Conservation (phyloP, 257 asterid genomes). For the Ehretia macrophylla region DNA sequence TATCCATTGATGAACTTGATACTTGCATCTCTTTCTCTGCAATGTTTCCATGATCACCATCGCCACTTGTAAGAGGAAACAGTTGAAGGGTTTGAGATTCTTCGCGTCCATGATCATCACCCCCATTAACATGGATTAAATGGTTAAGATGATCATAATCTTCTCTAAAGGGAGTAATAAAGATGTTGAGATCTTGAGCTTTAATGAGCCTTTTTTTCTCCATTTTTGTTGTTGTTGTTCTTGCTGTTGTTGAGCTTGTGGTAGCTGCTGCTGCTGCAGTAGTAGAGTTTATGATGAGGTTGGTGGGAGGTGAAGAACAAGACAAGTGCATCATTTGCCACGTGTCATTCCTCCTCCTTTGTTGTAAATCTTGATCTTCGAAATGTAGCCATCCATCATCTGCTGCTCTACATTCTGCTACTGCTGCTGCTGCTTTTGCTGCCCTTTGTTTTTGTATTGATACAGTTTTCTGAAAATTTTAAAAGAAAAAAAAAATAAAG, state of each 20-base stretch:
- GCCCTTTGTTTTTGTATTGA: conserved; percentile 34
- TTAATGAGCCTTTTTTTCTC: conserved; percentile 11
- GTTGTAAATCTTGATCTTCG: conserved; percentile 36
- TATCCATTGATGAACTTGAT: conserved; percentile 12
- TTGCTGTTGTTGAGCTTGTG: conserved; percentile 13
- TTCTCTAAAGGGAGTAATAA: conserved; percentile 23
- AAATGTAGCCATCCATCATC: conserved; percentile 72
- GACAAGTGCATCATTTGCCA: conserved; percentile 67
- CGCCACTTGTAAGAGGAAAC: conserved; percentile 53
- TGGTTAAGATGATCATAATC: not conserved
- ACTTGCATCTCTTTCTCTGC: conserved; percentile 21
- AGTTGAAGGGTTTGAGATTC: conserved; percentile 70
- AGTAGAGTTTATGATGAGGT: conserved; percentile 21
- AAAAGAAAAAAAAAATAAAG: conserved; percentile 2
- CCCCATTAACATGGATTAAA: not conserved
- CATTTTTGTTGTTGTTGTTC: not conserved
- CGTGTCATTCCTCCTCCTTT: conserved; percentile 71
- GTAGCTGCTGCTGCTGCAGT: conserved; percentile 15
- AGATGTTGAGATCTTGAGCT: conserved; percentile 27
- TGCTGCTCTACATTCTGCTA: conserved; percentile 50
- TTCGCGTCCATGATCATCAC: not conserved
- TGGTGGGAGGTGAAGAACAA: conserved; percentile 33
- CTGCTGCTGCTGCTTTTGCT: conserved; percentile 25
- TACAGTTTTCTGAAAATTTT: conserved; percentile 51
- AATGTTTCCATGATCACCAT: conserved; percentile 1